Conservation (phyloP, 2,329 filamentous ascomycete species). For the Microsporum canis region DNA sequence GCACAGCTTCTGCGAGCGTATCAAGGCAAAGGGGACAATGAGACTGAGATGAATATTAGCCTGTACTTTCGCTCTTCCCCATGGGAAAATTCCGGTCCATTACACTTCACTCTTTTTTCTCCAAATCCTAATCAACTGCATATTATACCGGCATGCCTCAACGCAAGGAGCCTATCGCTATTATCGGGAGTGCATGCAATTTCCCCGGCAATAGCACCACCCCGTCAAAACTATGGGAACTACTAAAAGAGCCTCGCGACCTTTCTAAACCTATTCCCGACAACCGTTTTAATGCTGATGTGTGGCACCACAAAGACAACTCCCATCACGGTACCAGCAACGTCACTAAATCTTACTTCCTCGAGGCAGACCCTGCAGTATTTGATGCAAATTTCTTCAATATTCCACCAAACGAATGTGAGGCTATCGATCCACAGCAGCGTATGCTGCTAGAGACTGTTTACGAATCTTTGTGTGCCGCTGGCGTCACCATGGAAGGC, state of each 20-base stretch:
- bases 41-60: neutral
- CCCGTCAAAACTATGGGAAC: slow-evolving; percentile 27
- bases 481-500: slow-evolving; percentile 18
- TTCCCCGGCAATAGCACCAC: slow-evolving; percentile 23
- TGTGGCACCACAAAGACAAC: slow-evolving; percentile 14
- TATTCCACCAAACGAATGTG: slow-evolving; percentile 19
- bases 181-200: slow-evolving; percentile 25
- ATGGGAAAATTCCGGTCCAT: neutral
- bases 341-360: slow-evolving; percentile 13
- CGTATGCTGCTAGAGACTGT: slow-evolving; percentile 21
- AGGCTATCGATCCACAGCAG: slow-evolving; percentile 25
- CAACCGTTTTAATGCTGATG: slow-evolving; percentile 13
- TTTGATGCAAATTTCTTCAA: slow-evolving; percentile 28
- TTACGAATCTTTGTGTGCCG: slow-evolving; percentile 22
- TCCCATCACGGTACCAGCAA: slow-evolving; percentile 11
- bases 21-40: neutral
- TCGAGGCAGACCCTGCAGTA: slow-evolving; percentile 17
- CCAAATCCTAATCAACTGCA: neutral
- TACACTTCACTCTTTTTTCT: neutral
- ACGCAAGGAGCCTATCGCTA: slow-evolving; percentile 17
- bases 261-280: slow-evolving; percentile 12
- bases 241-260: slow-evolving; percentile 17
- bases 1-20: too few species aligned
- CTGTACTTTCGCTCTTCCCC: neutral
- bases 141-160: neutral